Base-by-base conservation (phyloP, 352 stramenopile species). In the Phytophthora rubi region DNA sequence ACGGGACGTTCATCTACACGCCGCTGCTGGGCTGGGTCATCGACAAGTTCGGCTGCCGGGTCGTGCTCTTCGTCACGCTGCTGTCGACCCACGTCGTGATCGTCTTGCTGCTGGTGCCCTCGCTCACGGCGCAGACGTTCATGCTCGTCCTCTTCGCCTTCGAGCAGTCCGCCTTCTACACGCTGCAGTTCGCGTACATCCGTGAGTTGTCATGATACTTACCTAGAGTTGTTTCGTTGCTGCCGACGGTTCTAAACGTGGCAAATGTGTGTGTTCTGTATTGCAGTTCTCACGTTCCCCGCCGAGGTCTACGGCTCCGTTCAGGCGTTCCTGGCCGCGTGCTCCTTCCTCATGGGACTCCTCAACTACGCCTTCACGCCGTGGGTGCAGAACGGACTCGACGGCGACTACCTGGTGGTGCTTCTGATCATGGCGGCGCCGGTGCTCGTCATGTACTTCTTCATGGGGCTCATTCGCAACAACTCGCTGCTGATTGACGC, bases 101-200 rank as follows among this genome's bases (percentile, higher is more conserved):
- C 12, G 61, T 59, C 26, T 59, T 71, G 26, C 58, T 85, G 49
- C 64, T 82, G 18, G 54, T 79, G 21, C 71, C 73, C 1, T 77
- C 68, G 45, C 55, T 82, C 18, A 63, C 71, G 21, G 61, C 77
- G 12, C 77, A 82, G 53, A 65, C 78, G 15, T 60, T 85, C 37
- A 65, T 74, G 48, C 71, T 85, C 0, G 21, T 81, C 32, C 37
- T 79, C 23, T 76, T 74, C 42, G 72, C 65, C 5, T 73, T 85
- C 30, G 75, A 76, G 16, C 73, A 83, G 54, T 65, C 73, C 5
- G 64, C 62, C 15, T 79, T 80, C 62, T 83, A 82, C 59, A 75
- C 69, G 59, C 70, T 83, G 32, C 76, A 86, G 62, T 83, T 82
- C 52, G 57, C 75, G 15, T 83, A 83, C 63, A 76, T 83, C 64